Evolutionary conservation across 2,329 filamentous ascomycete genomes (phyloP).

Genomic region (Phaeosphaeria sp.): DNA sequence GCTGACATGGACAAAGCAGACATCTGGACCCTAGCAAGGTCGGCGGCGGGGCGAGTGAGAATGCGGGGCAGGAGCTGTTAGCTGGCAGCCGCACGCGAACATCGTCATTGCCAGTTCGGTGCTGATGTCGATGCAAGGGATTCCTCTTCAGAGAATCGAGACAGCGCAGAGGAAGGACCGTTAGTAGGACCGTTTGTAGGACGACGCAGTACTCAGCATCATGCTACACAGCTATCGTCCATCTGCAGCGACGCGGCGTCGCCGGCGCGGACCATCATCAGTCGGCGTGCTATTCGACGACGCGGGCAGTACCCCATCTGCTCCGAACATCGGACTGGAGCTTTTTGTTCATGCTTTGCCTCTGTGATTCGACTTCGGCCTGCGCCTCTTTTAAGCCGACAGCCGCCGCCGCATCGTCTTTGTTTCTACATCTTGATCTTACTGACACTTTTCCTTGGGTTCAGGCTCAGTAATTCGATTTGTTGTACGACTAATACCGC

Average conservation of each 20-base stretch:
- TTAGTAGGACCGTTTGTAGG: not conserved
- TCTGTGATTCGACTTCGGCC: conserved; percentile 33
- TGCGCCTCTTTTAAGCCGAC: conserved; percentile 29
- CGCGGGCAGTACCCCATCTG: conserved; percentile 19
- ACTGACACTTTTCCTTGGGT: not conserved
- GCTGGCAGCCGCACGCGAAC: conserved; percentile 8
- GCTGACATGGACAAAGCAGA: conserved; percentile 14
- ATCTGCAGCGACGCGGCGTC: conserved; percentile 4
- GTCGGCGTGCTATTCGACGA: conserved; percentile 28
- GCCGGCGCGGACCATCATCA: conserved; percentile 29
- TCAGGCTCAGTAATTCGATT: conserved; percentile 11
- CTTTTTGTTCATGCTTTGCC: conserved; percentile 37
- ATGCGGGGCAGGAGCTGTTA: conserved; percentile 22
- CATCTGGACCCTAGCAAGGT: not conserved
- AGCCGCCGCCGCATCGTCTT: conserved; percentile 13
- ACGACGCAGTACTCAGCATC: not conserved
- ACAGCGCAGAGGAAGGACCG: too few species aligned
- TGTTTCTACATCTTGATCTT: conserved; percentile 3
- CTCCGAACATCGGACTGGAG: conserved; percentile 41
- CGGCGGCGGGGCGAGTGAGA: conserved; percentile 14
- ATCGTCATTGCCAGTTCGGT: conserved; percentile 17
- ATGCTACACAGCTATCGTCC: not conserved
- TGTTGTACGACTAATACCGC: conserved; percentile 23
- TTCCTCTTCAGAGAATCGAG: too few species aligned
- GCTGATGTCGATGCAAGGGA: not conserved